phyloP scores from a whole-genome alignment of 129 eudicot genomes.

The Centaurea solstitialis region DNA sequence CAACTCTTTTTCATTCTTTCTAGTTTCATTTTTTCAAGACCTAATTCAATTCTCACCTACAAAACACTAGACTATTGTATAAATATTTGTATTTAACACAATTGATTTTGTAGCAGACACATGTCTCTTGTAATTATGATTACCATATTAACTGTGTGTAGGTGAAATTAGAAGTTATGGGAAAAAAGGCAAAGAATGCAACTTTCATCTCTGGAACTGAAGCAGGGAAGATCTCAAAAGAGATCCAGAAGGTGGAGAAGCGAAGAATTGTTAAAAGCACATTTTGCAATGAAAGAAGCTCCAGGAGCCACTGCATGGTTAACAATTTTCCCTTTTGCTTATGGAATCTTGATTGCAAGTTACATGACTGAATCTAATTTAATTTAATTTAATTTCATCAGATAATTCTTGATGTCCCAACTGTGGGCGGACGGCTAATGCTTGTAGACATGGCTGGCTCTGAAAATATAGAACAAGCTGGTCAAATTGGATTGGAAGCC shows the following conservation, averaged over 20 bases:
- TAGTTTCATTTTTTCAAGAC: background rate
- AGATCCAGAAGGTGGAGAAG: constrained; percentile 98
- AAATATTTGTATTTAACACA: too few species aligned
- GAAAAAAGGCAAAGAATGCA: constrained; percentile 98
- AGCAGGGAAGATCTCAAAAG: constrained; percentile 92
- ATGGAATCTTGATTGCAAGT: background rate
- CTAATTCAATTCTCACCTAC: background rate
- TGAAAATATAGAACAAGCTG: constrained; percentile 97
- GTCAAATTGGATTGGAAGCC: constrained; percentile 90
- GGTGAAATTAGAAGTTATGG: constrained; percentile 97
- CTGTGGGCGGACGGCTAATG: constrained; percentile 95
- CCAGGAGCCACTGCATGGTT: constrained; percentile 99
- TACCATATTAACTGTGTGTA: constrained; percentile 7
- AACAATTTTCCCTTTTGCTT: background rate
- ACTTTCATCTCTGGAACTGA: constrained; percentile 92
- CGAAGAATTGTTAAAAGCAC: constrained; percentile 89
- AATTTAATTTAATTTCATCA: constrained; percentile 24
- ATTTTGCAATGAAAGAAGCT: constrained; percentile 92
- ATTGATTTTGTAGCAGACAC: too few species aligned
- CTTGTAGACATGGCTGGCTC: constrained; percentile 99
- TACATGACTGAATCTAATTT: background rate
- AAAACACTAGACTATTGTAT: too few species aligned
- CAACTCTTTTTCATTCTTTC: background rate
- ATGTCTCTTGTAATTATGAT: too few species aligned
- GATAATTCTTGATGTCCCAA: constrained; percentile 94